Evolutionary conservation across 495 filamentous ascomycete species (phyloP).

Genomic region (Tuber calosporum): DNA sequence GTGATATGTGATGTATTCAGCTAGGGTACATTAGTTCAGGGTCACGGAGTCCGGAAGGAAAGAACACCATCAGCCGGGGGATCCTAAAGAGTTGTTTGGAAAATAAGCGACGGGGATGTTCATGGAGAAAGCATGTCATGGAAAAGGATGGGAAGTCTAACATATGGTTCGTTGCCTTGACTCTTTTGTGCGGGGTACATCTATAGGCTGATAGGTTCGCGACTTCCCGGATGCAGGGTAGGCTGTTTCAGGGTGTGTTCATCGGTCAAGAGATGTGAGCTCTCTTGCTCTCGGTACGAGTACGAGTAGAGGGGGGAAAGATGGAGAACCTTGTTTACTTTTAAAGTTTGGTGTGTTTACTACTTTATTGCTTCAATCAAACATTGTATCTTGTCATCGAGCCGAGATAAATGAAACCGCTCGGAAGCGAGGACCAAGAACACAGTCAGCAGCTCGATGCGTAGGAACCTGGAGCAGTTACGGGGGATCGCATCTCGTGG

Average conservation of each 20-base stretch:
- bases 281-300: not conserved
- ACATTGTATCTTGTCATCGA: not conserved
- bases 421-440: not conserved
- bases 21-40: not conserved
- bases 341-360: slow-evolving; percentile 3
- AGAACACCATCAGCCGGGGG: not conserved
- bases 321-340: not conserved
- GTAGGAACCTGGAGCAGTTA: not conserved
- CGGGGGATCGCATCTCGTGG: not conserved
- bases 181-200: not conserved
- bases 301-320: not conserved
- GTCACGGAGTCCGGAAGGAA: not conserved
- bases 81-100: not conserved
- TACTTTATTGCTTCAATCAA: slow-evolving; percentile 1
- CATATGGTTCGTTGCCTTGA: not conserved
- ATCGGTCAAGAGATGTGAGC: not conserved
- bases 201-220: not conserved
- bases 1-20: not conserved
- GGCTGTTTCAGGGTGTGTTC: not conserved
- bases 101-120: not conserved
- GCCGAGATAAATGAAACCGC: not conserved
- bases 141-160: not conserved
- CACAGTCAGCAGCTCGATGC: not conserved
- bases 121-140: not conserved
- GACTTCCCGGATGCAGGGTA: not conserved